Conservation (phyloP, 352 stramenopile genomes). For the Thraustotheca clavata region DNA sequence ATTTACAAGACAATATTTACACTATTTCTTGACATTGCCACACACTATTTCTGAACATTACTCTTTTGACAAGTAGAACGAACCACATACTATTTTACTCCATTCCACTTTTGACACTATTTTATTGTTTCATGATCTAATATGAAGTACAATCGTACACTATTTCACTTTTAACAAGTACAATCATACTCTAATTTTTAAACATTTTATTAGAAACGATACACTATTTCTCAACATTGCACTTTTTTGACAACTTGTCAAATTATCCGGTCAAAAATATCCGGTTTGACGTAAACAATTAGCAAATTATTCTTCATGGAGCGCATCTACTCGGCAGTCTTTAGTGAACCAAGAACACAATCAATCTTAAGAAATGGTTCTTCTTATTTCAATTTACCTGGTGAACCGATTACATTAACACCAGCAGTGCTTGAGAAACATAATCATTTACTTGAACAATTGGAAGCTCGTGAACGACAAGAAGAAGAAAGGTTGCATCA, state of each 20-base stretch:
- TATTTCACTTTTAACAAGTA: too few relatives aligned
- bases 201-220: too few relatives aligned
- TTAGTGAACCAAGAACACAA: slow-evolving; percentile 22
- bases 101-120: not conserved
- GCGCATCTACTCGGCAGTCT: slow-evolving; percentile 83
- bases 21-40: slow-evolving; percentile 2
- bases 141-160: too few relatives aligned
- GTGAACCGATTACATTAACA: slow-evolving; percentile 30
- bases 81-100: slow-evolving; percentile 1
- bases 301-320: too few relatives aligned
- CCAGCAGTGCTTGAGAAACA: slow-evolving; percentile 54
- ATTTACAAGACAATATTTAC: too few relatives aligned
- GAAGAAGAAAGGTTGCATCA: slow-evolving; percentile 30
- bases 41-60: not conserved
- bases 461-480: slow-evolving; percentile 22
- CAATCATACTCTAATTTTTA: too few relatives aligned
- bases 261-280: too few relatives aligned
- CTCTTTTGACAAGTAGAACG: not conserved
- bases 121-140: too few relatives aligned
- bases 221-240: too few relatives aligned
- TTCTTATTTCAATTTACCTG: not conserved
- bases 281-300: too few relatives aligned
- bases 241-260: too few relatives aligned
- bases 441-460: slow-evolving; percentile 35
- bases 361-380: not conserved